phyloP scores from a whole-genome alignment of 352 stramenopile species.

The Phytophthora pini region DNA sequence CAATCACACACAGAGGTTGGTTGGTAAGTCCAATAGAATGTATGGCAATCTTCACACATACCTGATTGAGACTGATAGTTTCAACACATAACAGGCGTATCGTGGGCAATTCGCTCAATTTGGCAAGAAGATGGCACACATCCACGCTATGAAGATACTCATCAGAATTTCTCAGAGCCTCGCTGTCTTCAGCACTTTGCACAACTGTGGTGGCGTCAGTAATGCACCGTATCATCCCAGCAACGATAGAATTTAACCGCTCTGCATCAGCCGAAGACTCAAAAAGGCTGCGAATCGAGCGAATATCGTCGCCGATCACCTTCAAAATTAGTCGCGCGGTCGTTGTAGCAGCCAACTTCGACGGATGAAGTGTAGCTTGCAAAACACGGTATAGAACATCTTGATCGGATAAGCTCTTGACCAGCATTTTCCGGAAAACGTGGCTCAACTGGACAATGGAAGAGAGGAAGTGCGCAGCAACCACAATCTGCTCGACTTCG shows the following conservation, averaged over 20 bases:
- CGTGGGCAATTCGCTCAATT: slow-evolving; percentile 54
- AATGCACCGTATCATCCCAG: slow-evolving; percentile 65
- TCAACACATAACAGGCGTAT: slow-evolving; percentile 61
- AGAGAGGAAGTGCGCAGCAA: slow-evolving; percentile 71
- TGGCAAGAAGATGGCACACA: slow-evolving; percentile 66
- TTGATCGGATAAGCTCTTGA: slow-evolving; percentile 57
- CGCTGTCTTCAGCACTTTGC: slow-evolving; percentile 48
- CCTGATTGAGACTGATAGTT: slow-evolving; percentile 79
- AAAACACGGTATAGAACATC: slow-evolving; percentile 74
- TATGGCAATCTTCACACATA: slow-evolving; percentile 16
- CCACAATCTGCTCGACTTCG: slow-evolving; percentile 58
- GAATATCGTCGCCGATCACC: slow-evolving; percentile 66
- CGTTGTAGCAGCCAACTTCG: slow-evolving; percentile 61
- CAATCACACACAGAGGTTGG: not conserved
- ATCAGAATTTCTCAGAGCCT: slow-evolving; percentile 57
- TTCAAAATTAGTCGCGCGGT: slow-evolving; percentile 64
- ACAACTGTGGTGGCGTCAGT: slow-evolving; percentile 51
- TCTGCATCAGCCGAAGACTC: slow-evolving; percentile 43
- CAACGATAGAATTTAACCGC: slow-evolving; percentile 54
- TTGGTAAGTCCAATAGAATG: not conserved
- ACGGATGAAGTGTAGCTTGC: slow-evolving; percentile 73
- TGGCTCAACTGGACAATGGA: slow-evolving; percentile 57
- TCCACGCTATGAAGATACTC: slow-evolving; percentile 74
- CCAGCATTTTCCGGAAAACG: slow-evolving; percentile 67
- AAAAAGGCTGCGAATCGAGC: slow-evolving; percentile 54